phyloP scores from a whole-genome alignment of 805 yeast species.

The Novakomyces olei region DNA sequence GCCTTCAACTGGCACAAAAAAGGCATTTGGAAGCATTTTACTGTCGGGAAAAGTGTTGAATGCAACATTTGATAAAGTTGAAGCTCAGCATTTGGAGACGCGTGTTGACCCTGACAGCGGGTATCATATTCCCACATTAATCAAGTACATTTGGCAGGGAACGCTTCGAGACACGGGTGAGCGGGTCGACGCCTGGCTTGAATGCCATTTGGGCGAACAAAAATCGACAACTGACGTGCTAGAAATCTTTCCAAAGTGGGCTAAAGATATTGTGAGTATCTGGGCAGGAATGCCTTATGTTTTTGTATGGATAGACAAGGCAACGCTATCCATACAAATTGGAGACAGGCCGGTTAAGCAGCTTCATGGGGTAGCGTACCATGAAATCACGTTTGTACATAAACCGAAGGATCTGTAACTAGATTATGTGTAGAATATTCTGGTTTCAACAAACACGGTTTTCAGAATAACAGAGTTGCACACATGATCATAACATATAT shows the following conservation, averaged over 20 bases:
- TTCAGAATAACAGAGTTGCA: no score
- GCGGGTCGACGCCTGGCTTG: not conserved
- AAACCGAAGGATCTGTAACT: no score
- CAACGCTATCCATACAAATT: not conserved
- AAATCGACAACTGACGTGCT: slow-evolving; percentile 3
- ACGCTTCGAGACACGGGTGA: not conserved
- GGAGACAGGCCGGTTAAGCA: not conserved
- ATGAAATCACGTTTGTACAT: slow-evolving; percentile 2
- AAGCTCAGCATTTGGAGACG: not conserved
- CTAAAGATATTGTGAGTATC: slow-evolving; percentile 1
- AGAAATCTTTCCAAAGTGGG: slow-evolving; percentile 3
- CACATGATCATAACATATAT: no score
- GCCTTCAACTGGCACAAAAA: not conserved
- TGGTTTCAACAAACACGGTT: no score
- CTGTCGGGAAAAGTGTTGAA: not conserved
- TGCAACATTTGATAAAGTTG: not conserved
- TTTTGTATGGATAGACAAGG: slow-evolving; percentile 1
- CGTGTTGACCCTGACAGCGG: not conserved
- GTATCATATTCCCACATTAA: not conserved
- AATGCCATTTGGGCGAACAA: not conserved
- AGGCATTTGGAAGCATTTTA: not conserved
- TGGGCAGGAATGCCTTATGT: slow-evolving; percentile 5
- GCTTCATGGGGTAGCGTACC: not conserved
- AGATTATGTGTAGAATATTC: no score
- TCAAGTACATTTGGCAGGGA: not conserved